These are phyloP conservation scores for Naganishia albida DNA, from an alignment of 1,284 basidiomycete species.

Conservation along the genomic window DNA sequence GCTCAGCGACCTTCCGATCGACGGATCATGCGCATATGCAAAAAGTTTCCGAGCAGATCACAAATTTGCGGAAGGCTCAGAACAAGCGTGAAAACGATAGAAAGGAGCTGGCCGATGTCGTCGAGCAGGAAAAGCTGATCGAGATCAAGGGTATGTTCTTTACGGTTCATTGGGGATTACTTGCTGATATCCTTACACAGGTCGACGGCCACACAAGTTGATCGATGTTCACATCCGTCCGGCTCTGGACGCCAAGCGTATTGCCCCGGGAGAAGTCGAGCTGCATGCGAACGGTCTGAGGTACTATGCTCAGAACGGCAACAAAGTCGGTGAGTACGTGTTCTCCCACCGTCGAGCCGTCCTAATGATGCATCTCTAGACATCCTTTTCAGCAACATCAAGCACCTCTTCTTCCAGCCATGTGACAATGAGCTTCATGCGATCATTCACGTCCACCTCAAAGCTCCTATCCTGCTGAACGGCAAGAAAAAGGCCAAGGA, in stretches of 20 bases:
- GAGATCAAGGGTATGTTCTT: conserved; percentile 69
- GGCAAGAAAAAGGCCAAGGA: conserved; percentile 87
- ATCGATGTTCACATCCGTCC: conserved; percentile 93
- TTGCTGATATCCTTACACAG: conserved; percentile 36
- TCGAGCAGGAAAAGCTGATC: conserved; percentile 87
- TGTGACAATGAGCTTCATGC: conserved; percentile 96
- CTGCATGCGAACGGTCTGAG: conserved; percentile 97
- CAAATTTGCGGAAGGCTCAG: conserved; percentile 91
- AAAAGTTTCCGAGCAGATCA: conserved; percentile 86
- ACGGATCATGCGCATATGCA: conserved; percentile 86
- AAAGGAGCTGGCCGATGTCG: conserved; percentile 96
- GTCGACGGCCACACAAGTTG: conserved; percentile 73
- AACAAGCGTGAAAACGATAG: conserved; percentile 97
- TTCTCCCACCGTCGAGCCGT: conserved; percentile 1
- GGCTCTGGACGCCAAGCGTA: conserved; percentile 85
- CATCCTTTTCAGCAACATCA: conserved; percentile 94
- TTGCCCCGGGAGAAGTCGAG: conserved; percentile 87
- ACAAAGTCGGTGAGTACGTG: conserved; percentile 74
- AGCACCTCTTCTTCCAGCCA: conserved; percentile 98
- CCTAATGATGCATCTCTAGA: conserved; percentile 58
- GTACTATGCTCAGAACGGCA: conserved; percentile 85
- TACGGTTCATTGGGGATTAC: conserved; percentile 7
- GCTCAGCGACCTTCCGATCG: conserved; percentile 91
- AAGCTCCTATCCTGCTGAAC: conserved; percentile 95
- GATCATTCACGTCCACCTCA: conserved; percentile 90